A percentile compares a stretch with the other conserved stretches of the same genome.
Evolutionary conservation across 148 eudicot genomes (phyloP).

Genomic region (Rhododendron henanense): DNA sequence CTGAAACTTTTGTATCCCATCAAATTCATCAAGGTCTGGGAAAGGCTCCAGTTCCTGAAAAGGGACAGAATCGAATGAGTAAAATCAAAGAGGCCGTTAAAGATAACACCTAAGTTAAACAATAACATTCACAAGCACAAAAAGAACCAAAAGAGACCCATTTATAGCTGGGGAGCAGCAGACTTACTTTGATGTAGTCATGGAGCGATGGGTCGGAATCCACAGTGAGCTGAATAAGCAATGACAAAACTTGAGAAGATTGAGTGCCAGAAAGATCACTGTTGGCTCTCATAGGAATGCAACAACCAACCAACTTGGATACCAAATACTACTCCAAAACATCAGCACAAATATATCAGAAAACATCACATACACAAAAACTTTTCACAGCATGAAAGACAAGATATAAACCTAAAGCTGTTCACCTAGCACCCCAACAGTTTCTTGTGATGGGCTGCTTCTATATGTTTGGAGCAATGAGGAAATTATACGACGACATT

Average conservation of each 20-base stretch:
- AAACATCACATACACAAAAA: background rate
- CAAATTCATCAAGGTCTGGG: slow-evolving; percentile 61
- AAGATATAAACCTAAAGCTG: slow-evolving; percentile 71
- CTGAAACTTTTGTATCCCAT: slow-evolving; percentile 59
- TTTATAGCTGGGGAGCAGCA: slow-evolving; percentile 3
- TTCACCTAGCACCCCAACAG: slow-evolving; percentile 72
- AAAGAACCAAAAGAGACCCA: background rate
- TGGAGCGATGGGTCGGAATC: slow-evolving; percentile 75
- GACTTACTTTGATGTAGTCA: slow-evolving; percentile 71
- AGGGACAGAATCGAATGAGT: background rate
- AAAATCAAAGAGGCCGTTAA: background rate
- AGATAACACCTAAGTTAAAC: background rate
- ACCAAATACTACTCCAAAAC: slow-evolving; percentile 62
- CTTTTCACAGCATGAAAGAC: background rate
- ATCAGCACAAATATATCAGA: background rate
- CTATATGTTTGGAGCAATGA: slow-evolving; percentile 55
- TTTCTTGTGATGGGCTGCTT: slow-evolving; percentile 46
- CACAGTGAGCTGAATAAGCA: slow-evolving; percentile 75
- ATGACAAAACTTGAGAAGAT: slow-evolving; percentile 58
- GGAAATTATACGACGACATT: slow-evolving; percentile 59
- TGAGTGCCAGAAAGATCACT: slow-evolving; percentile 30
- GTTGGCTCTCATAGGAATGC: slow-evolving; percentile 32
- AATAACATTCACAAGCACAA: slow-evolving; percentile 1
- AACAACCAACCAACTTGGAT: slow-evolving; percentile 71
- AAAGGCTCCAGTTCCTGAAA: slow-evolving; percentile 85